Evolutionary conservation across 1,139 yeast genomes (phyloP), one percentile per base, ranked within the genome.

Genomic region (Scheffersomyces parashehatae): DNA sequence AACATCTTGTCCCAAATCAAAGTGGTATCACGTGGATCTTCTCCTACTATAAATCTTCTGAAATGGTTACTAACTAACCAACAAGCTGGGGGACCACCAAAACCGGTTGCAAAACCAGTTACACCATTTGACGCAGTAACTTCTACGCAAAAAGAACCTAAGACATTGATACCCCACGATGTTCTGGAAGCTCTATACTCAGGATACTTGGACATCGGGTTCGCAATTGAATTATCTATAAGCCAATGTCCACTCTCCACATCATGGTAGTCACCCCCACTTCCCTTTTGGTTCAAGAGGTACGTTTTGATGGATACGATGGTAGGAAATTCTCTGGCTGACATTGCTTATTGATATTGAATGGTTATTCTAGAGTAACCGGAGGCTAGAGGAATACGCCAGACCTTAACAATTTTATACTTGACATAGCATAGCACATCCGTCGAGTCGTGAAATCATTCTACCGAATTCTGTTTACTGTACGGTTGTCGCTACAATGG

Each of bases 41-140:
- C 70, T 36, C 74, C 76, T 37, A 67, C 54, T 33, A 74, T 52
- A 58, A 74, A 74, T 55, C 79, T 62, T 52, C 63, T 62, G 54
- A 75, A 74, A 54, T 74, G 79, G 42, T 70, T 55, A 49, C 70
- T 68, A 43, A 70, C 72, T 40, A 74, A 57, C 77, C 79, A 72
- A 52, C 79, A 73, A 4, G 77, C 77, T 28, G 73, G 70, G 40
- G 75, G 73, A n/a, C 79, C 79, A 35, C 79, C 79, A 52, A 74
- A 73, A n/a, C 79, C 79, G 35, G 79, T 74, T 26, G 79, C 78
- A 45, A 73, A 72, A 26, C 79, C 79, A 39, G 59, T 70, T 11
- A 76, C 67, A 38, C 79, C 79, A 49, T 74, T 77, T 13, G 68
- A 60, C 31, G 79, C 75, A 51, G 67, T 74, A 39, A 75, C 62